Conservation (phyloP, 2,329 filamentous ascomycete species). For the Talaromyces verruculosus region DNA sequence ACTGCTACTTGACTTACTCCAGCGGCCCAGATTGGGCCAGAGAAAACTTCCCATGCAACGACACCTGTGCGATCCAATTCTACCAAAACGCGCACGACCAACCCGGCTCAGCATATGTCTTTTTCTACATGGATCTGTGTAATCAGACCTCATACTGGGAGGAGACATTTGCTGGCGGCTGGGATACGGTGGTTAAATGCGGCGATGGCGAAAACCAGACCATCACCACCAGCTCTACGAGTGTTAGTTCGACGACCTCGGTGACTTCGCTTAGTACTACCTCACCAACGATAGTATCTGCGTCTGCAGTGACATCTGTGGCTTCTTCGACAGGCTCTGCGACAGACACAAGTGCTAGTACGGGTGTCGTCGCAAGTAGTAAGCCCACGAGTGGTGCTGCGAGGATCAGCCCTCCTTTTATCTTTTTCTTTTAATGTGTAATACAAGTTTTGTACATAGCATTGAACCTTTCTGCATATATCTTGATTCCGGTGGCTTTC, state of each 20-base stretch:
- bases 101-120: slow-evolving; percentile 30
- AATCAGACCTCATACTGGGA: slow-evolving; percentile 30
- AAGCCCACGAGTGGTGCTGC: slow-evolving; percentile 26
- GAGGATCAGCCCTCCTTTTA: slow-evolving; percentile 22
- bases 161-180: slow-evolving; percentile 29
- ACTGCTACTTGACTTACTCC: slow-evolving; percentile 29
- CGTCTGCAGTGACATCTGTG: not conserved
- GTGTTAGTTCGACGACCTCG: slow-evolving; percentile 17
- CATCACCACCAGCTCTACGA: slow-evolving; percentile 20
- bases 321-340: slow-evolving; percentile 10
- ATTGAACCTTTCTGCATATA: not conserved
- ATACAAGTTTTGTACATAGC: not conserved
- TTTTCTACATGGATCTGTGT: slow-evolving; percentile 28
- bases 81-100: slow-evolving; percentile 31
- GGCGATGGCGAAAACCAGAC: slow-evolving; percentile 23
- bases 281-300: not conserved
- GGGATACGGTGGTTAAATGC: slow-evolving; percentile 27
- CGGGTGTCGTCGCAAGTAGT: slow-evolving; percentile 18
- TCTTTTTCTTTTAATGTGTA: not conserved
- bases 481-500: not conserved
- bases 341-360: slow-evolving; percentile 8
- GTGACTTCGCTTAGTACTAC: not conserved
- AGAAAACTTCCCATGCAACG: slow-evolving; percentile 28
- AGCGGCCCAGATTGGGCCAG: slow-evolving; percentile 23
- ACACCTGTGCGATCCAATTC: slow-evolving; percentile 31